Evolutionary conservation across 2,329 filamentous ascomycete species (phyloP).

Genomic region (Verticillium longisporum): DNA sequence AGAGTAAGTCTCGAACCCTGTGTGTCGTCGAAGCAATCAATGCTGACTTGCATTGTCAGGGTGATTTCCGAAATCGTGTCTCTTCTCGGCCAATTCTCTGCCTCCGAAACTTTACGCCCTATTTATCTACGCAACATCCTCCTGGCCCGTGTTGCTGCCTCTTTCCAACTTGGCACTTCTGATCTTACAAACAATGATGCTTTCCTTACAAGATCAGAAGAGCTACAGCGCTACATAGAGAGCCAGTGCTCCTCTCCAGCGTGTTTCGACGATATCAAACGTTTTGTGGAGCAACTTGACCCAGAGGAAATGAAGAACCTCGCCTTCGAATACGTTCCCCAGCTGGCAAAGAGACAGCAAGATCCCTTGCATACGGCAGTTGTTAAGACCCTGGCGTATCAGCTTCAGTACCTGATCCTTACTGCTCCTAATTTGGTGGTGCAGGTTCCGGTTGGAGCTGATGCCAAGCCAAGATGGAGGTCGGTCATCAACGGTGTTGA

Average conservation of each 20-base stretch:
- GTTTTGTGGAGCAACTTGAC: conserved; percentile 33
- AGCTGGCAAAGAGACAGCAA: conserved; percentile 20
- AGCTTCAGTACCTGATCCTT: conserved; percentile 36
- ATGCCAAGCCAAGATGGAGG: conserved; percentile 10
- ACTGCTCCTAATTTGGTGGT: not conserved
- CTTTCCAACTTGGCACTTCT: conserved; percentile 24
- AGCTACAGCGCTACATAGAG: conserved; percentile 28
- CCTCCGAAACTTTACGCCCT: conserved; percentile 12
- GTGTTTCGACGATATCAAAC: conserved; percentile 41
- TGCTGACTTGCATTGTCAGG: not conserved
- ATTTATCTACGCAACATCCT: conserved; percentile 33
- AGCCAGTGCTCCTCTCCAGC: conserved; percentile 26
- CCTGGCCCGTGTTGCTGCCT: conserved; percentile 28
- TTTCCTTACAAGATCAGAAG: conserved; percentile 7
- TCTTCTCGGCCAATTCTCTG: conserved; percentile 6
- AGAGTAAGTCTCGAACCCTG: conserved; percentile 19
- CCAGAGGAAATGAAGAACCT: conserved; percentile 31
- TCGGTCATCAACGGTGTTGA: conserved; percentile 5
- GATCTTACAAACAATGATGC: not conserved
- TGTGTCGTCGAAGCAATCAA: not conserved
- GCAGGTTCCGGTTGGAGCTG: conserved; percentile 12
- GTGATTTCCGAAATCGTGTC: conserved; percentile 5
- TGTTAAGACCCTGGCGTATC: conserved; percentile 27
- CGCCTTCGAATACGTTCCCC: conserved; percentile 26
- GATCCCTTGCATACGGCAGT: conserved; percentile 16